Conservation (phyloP, 2,329 filamentous ascomycete species). For the Aspergillus transmontanensis region DNA sequence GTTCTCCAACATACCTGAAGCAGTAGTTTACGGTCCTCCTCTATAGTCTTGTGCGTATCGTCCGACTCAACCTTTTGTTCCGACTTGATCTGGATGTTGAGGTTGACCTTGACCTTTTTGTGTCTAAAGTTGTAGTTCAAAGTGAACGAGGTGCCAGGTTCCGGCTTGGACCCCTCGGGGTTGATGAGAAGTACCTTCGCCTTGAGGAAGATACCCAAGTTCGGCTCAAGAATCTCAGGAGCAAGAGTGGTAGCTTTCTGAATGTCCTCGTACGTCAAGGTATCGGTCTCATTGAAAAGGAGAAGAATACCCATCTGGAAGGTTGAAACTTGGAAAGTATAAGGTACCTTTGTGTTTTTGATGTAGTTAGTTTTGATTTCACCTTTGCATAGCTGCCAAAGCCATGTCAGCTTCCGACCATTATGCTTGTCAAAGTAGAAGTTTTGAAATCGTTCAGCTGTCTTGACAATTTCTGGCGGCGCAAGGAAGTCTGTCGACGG, state of each 20-base stretch:
- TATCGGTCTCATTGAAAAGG: constrained; percentile 90
- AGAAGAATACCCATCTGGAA: constrained; percentile 97
- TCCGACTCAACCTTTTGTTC: constrained; percentile 96
- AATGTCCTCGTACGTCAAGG: constrained; percentile 85
- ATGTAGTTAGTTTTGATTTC: constrained; percentile 93
- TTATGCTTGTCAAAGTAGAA: constrained; percentile 98
- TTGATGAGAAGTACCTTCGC: constrained; percentile 81
- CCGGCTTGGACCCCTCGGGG: constrained; percentile 73
- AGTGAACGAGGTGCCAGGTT: constrained; percentile 74
- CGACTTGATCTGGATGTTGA: constrained; percentile 92
- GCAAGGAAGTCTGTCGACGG: constrained; percentile 88
- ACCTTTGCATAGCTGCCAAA: constrained; percentile 98
- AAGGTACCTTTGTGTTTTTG: constrained; percentile 85
- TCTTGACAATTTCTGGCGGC: constrained; percentile 79
- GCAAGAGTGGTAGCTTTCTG: constrained; percentile 76
- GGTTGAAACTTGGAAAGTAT: constrained; percentile 95
- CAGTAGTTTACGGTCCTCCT: constrained; percentile 94
- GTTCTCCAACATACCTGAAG: constrained; percentile 75
- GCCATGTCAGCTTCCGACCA: constrained; percentile 93
- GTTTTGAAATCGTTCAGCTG: constrained; percentile 83
- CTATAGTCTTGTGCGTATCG: constrained; percentile 98
- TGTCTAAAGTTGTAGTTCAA: constrained; percentile 96
- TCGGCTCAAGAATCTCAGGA: constrained; percentile 82
- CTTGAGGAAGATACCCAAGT: constrained; percentile 83
- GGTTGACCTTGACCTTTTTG: constrained; percentile 96